Base-by-base conservation (phyloP, 1,284 basidiomycete species). In the Afroboletus lepidellus region DNA sequence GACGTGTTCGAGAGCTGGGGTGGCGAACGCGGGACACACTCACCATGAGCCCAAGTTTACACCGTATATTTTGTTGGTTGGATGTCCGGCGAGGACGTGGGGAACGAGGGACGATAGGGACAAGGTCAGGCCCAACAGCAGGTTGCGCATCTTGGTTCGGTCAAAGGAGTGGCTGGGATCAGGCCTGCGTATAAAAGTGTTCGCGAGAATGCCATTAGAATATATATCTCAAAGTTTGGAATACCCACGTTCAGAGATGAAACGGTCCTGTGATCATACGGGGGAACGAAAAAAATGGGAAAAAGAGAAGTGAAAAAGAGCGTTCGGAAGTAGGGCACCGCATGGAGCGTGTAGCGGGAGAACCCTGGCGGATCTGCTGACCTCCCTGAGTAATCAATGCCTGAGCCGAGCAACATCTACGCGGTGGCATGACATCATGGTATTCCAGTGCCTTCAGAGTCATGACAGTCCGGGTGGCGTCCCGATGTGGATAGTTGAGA, bases 41-140 rank as follows among this genome's bases (percentile, higher is more conserved):
- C 58, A 74, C 74, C 77, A 79, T 56, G 72, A 73, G 25, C 77
- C 77, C 30, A 81, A 56, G 58, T 82, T 81, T 8, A 81, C 79
- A 38, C 79, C 79, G 54, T 80, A 78, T 21, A 79, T 76, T 51
- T 80, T 79, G 54, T 57, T 44, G 9, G 68, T 21, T 25, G 66
- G 59, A 21, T 46, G 54, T 23, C 57, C 53, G 6, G 61, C 63
- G 16, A 56, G 42, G 39, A 50, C 55, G 5, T 36, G 49, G 3
- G 53, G 49, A 39, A 64, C 52, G 46, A 69, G 51, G 20, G 54
- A 38, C 1, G 42, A 57, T 9, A 67, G 42, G 23, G 46, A 54
- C 9, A 71, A 39, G 29, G 49, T 54, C 8, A 64, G 39, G 21
- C 36, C 49, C 7, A 57, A 23, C 3, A 63, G 23, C 3, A 55